Conservation (phyloP, 2,329 filamentous ascomycete genomes). For the Aspergillus sp. region DNA sequence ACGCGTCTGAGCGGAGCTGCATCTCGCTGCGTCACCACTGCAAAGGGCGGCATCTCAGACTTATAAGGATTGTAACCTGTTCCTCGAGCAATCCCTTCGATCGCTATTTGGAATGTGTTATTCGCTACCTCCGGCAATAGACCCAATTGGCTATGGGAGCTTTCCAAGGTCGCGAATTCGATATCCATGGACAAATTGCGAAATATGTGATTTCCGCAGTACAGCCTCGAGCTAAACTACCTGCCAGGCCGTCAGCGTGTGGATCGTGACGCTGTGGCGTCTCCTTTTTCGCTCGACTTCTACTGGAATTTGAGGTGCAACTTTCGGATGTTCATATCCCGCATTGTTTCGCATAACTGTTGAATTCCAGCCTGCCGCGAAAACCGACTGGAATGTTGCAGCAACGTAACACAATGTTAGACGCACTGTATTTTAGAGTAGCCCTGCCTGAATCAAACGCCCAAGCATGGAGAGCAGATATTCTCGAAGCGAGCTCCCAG, state of each 20-base stretch:
- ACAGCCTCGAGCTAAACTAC: background rate
- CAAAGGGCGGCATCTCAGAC: background rate
- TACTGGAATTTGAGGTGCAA: background rate
- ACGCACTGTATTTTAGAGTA: background rate
- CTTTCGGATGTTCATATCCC: background rate
- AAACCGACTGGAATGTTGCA: background rate
- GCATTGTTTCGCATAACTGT: background rate
- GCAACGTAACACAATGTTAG: background rate
- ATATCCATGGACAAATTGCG: background rate
- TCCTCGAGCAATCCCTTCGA: background rate
- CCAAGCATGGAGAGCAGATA: background rate
- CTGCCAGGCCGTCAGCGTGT: background rate
- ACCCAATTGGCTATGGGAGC: background rate
- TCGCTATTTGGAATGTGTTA: background rate
- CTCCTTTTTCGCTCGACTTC: background rate
- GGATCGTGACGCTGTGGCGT: background rate
- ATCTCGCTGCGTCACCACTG: background rate
- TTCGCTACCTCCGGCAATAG: background rate
- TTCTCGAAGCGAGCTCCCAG: background rate
- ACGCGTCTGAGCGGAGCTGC: too few species aligned
- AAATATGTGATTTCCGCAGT: background rate
- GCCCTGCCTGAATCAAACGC: background rate
- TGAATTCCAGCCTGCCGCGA: background rate
- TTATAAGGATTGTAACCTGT: background rate
- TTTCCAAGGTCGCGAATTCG: background rate